Base-by-base conservation (phyloP, 2,329 filamentous ascomycete genomes). In the Sporothrix curviconia region DNA sequence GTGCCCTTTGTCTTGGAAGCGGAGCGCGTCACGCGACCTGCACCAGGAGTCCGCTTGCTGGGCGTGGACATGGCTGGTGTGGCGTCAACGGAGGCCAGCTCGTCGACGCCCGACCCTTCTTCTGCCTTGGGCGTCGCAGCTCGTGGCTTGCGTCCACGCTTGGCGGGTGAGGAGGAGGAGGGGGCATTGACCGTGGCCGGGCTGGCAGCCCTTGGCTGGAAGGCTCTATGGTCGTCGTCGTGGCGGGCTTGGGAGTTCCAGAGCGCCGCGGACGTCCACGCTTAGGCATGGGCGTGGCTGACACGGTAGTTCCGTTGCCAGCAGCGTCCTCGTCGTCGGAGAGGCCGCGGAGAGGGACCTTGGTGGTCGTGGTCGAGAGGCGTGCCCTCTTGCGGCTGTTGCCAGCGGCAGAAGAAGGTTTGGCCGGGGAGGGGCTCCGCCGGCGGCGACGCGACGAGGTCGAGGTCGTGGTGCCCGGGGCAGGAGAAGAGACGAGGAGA, bases 221-320 rank as follows among this genome's bases (percentile, higher is more conserved):
- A 5, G 40, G 49, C n/a, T 25, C n/a, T 4, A 25, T 28, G n/a
- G 9, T 30, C 25, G 14, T 17, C 63, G 77, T 77, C 61, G 75
- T 79, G 3, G 67, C 55, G 1, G 78, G 76, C 60, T 76, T 71
- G 2, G 80, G 80, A 3, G 79, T 83, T 5, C 76, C 78, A 57
- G 80, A 78, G 28, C 74, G 74, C 56, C 74, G 76, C 46, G 77
- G 75, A 32, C 76, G 58, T 4, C 62, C 59, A 25, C 60, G 62
- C 6, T 54, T 50, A 17, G 50, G 60, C 46, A 61, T 63, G 7
- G 62, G 58, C 1, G 60, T 60, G 25, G 76, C 14, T 74, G 42
- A 65, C 61, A 64, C 64, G 19, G 62, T 61, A 56, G 55, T 52
- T n/a, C 64, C n/a, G n/a, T n/a, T n/a, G n/a, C n/a, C 63, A 55